Percentiles rank a stretch among this genome's conserved stretches.
Evolutionary conservation across 2,329 filamentous ascomycete genomes (phyloP).

Genomic region (Nemania sp.): DNA sequence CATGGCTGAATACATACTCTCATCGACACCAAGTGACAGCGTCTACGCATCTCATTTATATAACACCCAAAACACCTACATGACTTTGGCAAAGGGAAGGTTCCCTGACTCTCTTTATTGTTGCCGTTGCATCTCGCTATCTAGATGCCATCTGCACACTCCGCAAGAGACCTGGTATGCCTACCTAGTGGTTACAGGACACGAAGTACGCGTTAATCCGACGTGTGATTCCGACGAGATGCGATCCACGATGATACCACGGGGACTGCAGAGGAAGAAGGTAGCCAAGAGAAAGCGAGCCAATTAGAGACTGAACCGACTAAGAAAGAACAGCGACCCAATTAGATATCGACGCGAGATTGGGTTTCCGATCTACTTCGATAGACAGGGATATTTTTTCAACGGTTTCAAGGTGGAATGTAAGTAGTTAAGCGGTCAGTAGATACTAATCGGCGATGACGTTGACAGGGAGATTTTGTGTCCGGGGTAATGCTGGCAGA

Average conservation of each 20-base stretch:
- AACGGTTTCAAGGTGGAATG: neutral
- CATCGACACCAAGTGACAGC: neutral
- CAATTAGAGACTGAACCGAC: slow-evolving; percentile 16
- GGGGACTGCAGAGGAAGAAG: neutral
- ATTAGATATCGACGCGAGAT: slow-evolving; percentile 15
- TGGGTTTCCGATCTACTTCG: neutral
- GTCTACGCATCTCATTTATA: slow-evolving; percentile 9
- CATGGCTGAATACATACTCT: neutral
- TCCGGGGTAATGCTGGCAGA: too few species aligned
- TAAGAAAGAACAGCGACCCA: neutral
- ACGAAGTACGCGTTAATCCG: neutral
- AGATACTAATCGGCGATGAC: too few species aligned
- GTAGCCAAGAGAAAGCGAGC: slow-evolving; percentile 1
- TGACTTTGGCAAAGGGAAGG: neutral
- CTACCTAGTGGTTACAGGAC: neutral
- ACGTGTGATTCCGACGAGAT: neutral
- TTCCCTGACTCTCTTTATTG: neutral
- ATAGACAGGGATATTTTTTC: neutral
- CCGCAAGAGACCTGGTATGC: neutral
- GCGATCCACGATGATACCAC: neutral
- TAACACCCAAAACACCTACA: too few species aligned
- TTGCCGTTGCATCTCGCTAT: neutral
- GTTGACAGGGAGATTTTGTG: too few species aligned
- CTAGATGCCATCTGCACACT: neutral
- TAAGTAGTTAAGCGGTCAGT: neutral